Evolutionary conservation across 164 flowering plant genomes (phyloP).

Genomic region (Taxillus chinensis): DNA sequence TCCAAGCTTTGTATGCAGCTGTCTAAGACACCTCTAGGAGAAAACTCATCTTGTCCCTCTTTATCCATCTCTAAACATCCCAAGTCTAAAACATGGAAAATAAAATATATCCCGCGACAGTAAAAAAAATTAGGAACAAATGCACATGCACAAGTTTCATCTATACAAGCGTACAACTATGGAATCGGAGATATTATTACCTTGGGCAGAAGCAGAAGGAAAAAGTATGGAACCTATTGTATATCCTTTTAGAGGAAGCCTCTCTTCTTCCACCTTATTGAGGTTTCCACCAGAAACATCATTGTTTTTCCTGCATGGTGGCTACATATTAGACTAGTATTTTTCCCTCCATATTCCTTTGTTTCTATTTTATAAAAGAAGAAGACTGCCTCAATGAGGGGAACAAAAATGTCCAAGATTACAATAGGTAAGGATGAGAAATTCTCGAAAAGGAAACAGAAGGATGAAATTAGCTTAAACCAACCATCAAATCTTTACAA

Average conservation of each 20-base stretch:
- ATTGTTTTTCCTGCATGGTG: slow-evolving; percentile 3
- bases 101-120: neutral
- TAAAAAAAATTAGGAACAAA: neutral
- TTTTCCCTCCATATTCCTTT: neutral
- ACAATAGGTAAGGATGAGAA: no score
- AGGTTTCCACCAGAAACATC: neutral
- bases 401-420: no score
- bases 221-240: slow-evolving; percentile 5
- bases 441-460: no score
- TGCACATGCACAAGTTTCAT: neutral
- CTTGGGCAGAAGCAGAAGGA: slow-evolving; percentile 1
- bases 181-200: neutral
- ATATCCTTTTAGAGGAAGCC: neutral
- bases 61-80: slow-evolving; percentile 4
- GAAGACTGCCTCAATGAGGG: no score
- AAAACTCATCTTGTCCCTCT: neutral
- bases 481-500: no score
- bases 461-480: no score
- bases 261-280: neutral
- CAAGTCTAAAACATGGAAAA: neutral
- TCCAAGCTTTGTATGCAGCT: neutral
- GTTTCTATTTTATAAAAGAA: neutral
- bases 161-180: neutral
- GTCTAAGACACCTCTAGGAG: slow-evolving; percentile 5
- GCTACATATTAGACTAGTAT: neutral